Evolutionary conservation across 768 basidiomycete species (phyloP), one percentile per base, ranked within the genome.

Genomic region (Hygrocybe punicea): DNA sequence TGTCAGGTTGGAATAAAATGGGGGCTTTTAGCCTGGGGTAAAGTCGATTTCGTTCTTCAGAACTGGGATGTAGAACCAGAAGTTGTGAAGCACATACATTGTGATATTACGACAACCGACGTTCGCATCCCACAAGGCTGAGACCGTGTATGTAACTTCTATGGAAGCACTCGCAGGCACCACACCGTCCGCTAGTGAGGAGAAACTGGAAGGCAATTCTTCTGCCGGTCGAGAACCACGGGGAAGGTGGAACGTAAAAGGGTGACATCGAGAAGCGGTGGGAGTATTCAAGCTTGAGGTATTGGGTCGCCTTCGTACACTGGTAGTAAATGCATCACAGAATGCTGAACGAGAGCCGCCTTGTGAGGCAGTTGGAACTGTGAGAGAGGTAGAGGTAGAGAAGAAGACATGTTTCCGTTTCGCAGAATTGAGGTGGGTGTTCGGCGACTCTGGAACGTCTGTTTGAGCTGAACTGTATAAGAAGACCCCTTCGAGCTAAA

Each of bases 1-100:
- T 62, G 51, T 85, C 84, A 4, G 83, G 82, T 47, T 85, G 80
- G 25, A 85, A 73, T 19, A 86, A 63, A 44, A 89, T 75, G 5
- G 88, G 88, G 3, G 83, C 80, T 59, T 87, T 85, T 25, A 89
- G 64, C 51, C 87, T 89, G 62, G 16, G n/a, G n/a, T n/a, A 57
- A 42, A 61, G 50, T 46, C 23, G 29, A 57, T 34, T 25, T 40
- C 51, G 24, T 58, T 57, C 60, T 14, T 61, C 51, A 44, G 29
- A 23, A 48, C 44, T 56, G 47, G 62, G 42, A 52, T 59, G 35
- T 14, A 49, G 40, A 21, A 45, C 29, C 57, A 47, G 54, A 16
- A 53, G 14, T 10, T 62, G 49, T 33, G 23, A 55, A 58, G 17
- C 33, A 76, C 83, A 53, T 72, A 87, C 87, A 76, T 69, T 16